These are phyloP conservation scores for Colletotrichum spaethianum DNA, from an alignment of 2,329 filamentous ascomycete genomes.

Conservation along the genomic window DNA sequence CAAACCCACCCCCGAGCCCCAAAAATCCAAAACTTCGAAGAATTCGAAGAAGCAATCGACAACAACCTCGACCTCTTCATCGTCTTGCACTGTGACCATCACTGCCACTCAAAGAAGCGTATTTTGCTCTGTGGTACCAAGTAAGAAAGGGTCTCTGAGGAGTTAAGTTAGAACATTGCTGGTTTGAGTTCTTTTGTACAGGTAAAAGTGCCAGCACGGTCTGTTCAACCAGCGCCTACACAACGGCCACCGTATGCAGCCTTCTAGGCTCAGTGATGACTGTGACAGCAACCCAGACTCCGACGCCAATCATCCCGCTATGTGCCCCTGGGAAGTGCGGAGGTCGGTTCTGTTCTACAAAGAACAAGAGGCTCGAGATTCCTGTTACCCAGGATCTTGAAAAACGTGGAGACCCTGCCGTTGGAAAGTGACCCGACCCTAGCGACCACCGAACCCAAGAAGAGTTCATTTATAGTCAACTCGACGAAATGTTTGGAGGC, in stretches of 20 bases:
- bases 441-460: neutral
- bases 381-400: neutral
- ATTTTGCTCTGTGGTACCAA: neutral
- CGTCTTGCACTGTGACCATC: neutral
- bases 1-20: neutral
- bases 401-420: neutral
- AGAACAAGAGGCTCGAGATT: neutral
- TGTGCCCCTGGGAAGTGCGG: neutral
- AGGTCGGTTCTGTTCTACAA: neutral
- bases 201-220: neutral
- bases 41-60: neutral
- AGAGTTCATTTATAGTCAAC: neutral
- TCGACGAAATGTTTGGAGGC: neutral
- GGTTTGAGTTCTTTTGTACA: neutral
- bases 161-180: neutral
- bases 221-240: neutral
- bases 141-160: neutral
- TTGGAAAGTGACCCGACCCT: neutral
- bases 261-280: neutral
- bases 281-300: neutral
- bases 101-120: neutral
- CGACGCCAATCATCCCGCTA: neutral
- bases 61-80: neutral
- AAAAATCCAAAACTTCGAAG: neutral
- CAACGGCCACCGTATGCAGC: neutral